Percentiles rank a stretch among this genome's conserved stretches.
These are phyloP conservation scores for Xylaria sp. DNA, from an alignment of 2,329 filamentous ascomycete genomes.

Conservation along the genomic window DNA sequence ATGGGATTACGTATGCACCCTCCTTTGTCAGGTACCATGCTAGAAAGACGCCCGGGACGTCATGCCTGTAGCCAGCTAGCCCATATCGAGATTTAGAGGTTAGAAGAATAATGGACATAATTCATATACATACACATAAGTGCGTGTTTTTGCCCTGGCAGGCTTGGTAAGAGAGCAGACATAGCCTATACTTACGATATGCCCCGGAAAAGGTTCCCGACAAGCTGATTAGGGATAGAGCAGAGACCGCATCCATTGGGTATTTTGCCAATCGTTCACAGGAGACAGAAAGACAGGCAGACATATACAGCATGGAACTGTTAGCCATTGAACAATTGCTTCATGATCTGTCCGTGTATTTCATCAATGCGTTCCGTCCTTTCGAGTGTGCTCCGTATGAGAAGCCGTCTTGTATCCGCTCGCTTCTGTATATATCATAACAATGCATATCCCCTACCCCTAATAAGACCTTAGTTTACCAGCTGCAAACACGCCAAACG, in stretches of 20 bases:
- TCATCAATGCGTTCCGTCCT: not conserved
- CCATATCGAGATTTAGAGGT: no score
- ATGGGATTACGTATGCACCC: no score
- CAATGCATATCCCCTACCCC: constrained; percentile 14
- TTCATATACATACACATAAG: no score
- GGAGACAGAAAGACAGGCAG: not conserved
- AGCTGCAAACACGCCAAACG: not conserved
- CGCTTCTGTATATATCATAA: not conserved
- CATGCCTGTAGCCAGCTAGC: no score
- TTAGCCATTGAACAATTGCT: not conserved
- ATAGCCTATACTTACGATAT: not conserved
- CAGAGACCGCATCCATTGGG: not conserved
- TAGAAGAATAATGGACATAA: no score
- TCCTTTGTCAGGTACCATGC: no score
- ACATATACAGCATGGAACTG: not conserved
- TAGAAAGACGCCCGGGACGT: no score
- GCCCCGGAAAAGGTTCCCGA: not conserved
- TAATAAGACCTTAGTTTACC: not conserved
- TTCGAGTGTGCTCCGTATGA: not conserved
- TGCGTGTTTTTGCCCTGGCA: no score
- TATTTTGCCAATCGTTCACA: not conserved
- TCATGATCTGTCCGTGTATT: constrained; percentile 2
- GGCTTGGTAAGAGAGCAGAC: no score
- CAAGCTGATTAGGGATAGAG: not conserved
- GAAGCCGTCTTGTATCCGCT: not conserved